phyloP scores from a whole-genome alignment of 208 protist species.

The Acanthamoeba lugdunensis region DNA sequence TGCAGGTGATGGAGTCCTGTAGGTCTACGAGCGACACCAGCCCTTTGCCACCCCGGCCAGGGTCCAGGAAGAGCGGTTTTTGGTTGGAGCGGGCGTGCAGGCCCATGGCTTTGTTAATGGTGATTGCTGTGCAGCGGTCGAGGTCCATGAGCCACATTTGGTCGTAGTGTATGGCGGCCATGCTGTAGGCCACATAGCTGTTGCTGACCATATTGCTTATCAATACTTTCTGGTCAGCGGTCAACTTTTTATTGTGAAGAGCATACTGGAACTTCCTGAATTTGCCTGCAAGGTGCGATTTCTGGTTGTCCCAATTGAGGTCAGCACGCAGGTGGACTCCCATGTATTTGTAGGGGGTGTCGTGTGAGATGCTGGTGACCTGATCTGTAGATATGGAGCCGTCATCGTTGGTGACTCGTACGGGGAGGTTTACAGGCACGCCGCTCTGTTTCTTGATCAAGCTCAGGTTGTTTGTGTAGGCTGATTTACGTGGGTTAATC shows the following conservation, averaged over 20 bases:
- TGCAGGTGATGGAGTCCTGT: not conserved
- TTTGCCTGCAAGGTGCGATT: no score
- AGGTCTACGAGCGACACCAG: not conserved
- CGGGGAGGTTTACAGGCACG: not conserved
- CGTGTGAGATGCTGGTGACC: not conserved
- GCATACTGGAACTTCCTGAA: no score
- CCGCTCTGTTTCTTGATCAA: not conserved
- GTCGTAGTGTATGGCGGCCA: not conserved
- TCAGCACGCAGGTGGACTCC: no score
- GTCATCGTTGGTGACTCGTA: accelerated
- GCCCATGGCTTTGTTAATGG: not conserved
- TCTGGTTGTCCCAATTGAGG: no score
- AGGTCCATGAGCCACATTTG: not conserved
- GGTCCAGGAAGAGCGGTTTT: not conserved
- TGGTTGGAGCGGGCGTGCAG: not conserved
- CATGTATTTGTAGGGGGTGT: not conserved
- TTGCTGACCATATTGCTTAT: not conserved
- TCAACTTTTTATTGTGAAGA: no score
- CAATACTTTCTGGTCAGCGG: not conserved
- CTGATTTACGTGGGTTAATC: not conserved
- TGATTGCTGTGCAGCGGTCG: not conserved
- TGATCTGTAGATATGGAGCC: no score
- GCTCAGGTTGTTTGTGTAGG: not conserved
- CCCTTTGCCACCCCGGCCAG: not conserved
- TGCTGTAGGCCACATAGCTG: not conserved